Conservation (phyloP, 257 asterid genomes). For the Knoxia roxburghii region DNA sequence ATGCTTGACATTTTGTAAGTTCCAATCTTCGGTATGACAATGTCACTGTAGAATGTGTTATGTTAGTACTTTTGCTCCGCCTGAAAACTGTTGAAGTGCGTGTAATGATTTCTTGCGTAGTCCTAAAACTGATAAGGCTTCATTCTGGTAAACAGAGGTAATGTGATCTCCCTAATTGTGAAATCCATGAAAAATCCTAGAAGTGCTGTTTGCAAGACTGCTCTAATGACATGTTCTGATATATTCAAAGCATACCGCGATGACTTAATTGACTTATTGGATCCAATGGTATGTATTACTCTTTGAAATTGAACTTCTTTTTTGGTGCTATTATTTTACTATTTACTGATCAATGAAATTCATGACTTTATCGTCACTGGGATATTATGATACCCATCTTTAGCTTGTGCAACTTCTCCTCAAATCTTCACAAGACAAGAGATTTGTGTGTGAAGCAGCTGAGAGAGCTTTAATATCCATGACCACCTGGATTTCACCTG, state of each 20-base stretch:
- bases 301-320: conserved; percentile 11
- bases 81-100: neutral
- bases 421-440: conserved; percentile 93
- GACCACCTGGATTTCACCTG: conserved; percentile 78
- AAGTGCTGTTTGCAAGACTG: conserved; percentile 94
- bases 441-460: conserved; percentile 91
- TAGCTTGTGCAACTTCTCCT: conserved; percentile 88
- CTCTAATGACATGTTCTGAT: conserved; percentile 80
- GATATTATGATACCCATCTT: conserved; percentile 14
- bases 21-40: conserved; percentile 10
- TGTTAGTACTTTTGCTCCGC: conserved; percentile 17
- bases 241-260: conserved; percentile 72
- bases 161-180: conserved; percentile 52
- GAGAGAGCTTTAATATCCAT: conserved; percentile 63
- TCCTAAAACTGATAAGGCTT: conserved; percentile 6
- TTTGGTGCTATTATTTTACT: neutral
- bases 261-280: conserved; percentile 55
- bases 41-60: conserved; percentile 10
- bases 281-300: conserved; percentile 60
- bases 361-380: conserved; percentile 13
- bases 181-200: conserved; percentile 86
- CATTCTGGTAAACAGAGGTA: conserved; percentile 44
- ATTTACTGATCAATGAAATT: neutral
- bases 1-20: conserved; percentile 68
- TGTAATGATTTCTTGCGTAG: neutral